Evolutionary conservation across 495 filamentous ascomycete genomes (phyloP).

Genomic region (Xylaria bambusicola): DNA sequence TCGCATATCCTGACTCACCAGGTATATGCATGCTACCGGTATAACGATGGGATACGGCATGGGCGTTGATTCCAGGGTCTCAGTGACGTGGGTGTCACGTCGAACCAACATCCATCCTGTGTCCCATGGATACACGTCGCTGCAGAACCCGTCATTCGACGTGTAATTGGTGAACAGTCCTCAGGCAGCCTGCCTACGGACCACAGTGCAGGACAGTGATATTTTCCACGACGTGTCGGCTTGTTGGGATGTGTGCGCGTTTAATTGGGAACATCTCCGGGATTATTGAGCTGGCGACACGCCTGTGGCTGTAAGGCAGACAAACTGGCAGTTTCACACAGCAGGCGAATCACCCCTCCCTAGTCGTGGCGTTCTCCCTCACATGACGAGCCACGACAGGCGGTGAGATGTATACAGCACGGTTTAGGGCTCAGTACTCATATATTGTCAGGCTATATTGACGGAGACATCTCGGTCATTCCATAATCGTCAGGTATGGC

Average conservation of each 20-base stretch:
- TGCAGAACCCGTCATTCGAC: not conserved
- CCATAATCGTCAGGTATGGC: not conserved
- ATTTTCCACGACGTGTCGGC: not conserved
- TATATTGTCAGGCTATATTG: no score
- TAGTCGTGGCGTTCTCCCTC: not conserved
- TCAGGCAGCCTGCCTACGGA: no score
- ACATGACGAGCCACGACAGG: not conserved
- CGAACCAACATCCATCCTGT: not conserved
- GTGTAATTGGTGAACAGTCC: not conserved
- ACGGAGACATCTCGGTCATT: not conserved
- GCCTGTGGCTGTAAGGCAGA: not conserved
- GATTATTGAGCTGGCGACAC: not conserved
- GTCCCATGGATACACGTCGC: not conserved
- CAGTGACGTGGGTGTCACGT: not conserved
- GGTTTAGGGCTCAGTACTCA: no score
- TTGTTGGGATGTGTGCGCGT: not conserved
- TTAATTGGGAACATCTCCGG: not conserved
- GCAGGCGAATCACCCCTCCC: no score
- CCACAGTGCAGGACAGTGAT: no score
- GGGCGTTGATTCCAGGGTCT: conserved; percentile 2
- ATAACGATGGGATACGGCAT: not conserved
- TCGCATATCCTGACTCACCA: not conserved
- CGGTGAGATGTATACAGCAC: not conserved
- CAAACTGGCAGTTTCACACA: not conserved
- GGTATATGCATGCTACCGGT: not conserved